A percentile compares a stretch with the other conserved stretches of the same genome.
These are phyloP conservation scores for Ascochyta lentis DNA, from an alignment of 2,329 filamentous ascomycete species.

Conservation along the genomic window DNA sequence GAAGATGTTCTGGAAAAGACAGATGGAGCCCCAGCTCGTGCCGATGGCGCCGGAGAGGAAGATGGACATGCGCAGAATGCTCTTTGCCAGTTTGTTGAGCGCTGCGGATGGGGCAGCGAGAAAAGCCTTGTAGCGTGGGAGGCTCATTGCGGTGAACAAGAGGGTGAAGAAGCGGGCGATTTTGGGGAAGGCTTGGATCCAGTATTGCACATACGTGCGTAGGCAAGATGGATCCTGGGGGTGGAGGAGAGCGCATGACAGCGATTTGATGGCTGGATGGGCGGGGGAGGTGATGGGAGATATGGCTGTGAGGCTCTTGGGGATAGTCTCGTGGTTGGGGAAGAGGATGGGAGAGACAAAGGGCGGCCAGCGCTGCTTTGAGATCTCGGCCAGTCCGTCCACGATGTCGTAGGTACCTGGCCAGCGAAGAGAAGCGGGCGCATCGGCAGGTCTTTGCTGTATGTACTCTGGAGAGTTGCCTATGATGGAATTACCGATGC, in stretches of 20 bases:
- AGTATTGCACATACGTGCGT: slow-evolving; percentile 86
- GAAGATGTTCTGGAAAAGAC: slow-evolving; percentile 82
- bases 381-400: slow-evolving; percentile 81
- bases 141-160: slow-evolving; percentile 73
- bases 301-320: slow-evolving; percentile 70
- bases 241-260: slow-evolving; percentile 90
- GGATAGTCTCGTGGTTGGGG: slow-evolving; percentile 70
- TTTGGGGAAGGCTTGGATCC: slow-evolving; percentile 80
- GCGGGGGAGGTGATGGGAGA: slow-evolving; percentile 81
- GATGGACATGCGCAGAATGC: slow-evolving; percentile 75
- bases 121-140: slow-evolving; percentile 72
- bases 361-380: slow-evolving; percentile 82
- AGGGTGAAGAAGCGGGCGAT: slow-evolving; percentile 79
- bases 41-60: slow-evolving; percentile 85
- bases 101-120: slow-evolving; percentile 73
- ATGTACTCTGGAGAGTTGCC: slow-evolving; percentile 80
- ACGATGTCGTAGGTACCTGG: slow-evolving; percentile 77
- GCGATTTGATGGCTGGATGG: slow-evolving; percentile 82
- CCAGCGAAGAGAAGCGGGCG: slow-evolving; percentile 73
- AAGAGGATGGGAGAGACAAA: slow-evolving; percentile 89
- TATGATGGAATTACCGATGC: slow-evolving; percentile 70
- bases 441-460: slow-evolving; percentile 71
- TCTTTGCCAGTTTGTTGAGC: slow-evolving; percentile 69
- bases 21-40: slow-evolving; percentile 86
- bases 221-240: slow-evolving; percentile 86